These are phyloP conservation scores for Komagataella populi DNA, from an alignment of 805 yeast genomes.

Conservation along the genomic window DNA sequence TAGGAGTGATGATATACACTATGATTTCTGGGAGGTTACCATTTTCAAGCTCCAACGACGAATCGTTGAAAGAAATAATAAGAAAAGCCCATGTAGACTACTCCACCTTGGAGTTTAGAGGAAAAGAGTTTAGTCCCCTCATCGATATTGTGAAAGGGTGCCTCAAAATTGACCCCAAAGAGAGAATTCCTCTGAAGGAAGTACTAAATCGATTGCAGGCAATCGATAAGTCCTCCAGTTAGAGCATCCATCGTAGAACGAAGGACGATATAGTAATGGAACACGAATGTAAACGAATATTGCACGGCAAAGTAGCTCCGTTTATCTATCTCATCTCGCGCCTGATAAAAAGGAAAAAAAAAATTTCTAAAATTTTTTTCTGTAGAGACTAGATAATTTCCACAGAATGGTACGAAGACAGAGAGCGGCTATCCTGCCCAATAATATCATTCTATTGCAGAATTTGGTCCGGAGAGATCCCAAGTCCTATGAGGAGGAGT, in stretches of 20 bases:
- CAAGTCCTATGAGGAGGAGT: constrained; percentile 86
- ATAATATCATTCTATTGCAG: constrained; percentile 82
- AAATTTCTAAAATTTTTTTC: not conserved
- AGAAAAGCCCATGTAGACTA: not conserved
- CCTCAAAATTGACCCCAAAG: not conserved
- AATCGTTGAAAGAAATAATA: not conserved
- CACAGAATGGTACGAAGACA: constrained; percentile 23
- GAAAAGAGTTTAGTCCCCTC: not conserved
- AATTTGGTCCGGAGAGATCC: constrained; percentile 92
- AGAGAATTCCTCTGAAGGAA: not conserved
- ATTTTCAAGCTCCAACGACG: constrained; percentile 26
- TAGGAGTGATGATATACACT: constrained; percentile 68
- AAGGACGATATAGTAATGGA: not conserved
- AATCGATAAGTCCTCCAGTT: not conserved
- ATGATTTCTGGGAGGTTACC: constrained; percentile 67
- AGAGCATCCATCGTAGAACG: not conserved
- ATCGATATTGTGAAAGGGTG: not conserved
- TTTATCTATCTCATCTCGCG: not conserved
- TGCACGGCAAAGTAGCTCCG: not conserved
- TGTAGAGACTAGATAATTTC: not conserved
- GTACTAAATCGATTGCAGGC: not conserved
- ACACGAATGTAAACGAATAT: not conserved
- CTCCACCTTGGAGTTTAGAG: not conserved
- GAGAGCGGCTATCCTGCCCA: constrained; percentile 89
- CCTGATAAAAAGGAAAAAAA: not conserved